Base-by-base conservation (phyloP, 306 rosid species). In the Lathyrus tuberosus region DNA sequence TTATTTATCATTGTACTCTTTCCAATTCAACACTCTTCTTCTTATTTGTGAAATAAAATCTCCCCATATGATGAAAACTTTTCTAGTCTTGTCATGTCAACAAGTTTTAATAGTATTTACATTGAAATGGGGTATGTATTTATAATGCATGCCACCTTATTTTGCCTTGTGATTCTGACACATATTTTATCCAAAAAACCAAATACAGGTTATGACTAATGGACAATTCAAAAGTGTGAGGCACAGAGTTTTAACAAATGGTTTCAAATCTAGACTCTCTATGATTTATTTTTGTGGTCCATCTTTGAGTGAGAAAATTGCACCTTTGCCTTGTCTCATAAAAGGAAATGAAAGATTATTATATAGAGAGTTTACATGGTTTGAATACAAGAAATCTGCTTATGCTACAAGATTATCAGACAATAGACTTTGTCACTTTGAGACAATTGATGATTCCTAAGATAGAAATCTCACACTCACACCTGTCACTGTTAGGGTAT, bases 251-350 rank as follows among this genome's bases (percentile, higher is more conserved):
- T 16, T 91, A 70, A 81, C 87, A 37, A 87, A 91, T 68, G 83
- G 86, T 4, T 51, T 61, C 31, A 81, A 91, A 71, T 79, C 97
- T 0, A 85, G 97, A 58, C 49, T 89, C 4, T 91, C 97, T 38
- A 89, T 91, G 97, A 87, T 91, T 17, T 91, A 82, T 24, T 89
- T 91, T 64, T 72, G 88, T 30, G 96, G 94, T 41, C 96, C 96
- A 46, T 89, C 96, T 1, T 53, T 84, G 72, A 80, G 79, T 63
- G 80, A 87, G 69, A 91, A 76, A 73, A 89, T 91, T 71, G 88
- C 91, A 2, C 96, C 97, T 14, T 78, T 91, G 72, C 84, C 88
- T 17, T 84, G 79, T 28, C 80, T 91, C 5, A 80, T 85, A 81
- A 59, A 81, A 68, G 88, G 75, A 46, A 90, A 88, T 9, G 84